Percentiles rank a stretch among this genome's conserved stretches.
Evolutionary conservation across 1,139 yeast genomes (phyloP).

Genomic region (Kodamaea plutei): DNA sequence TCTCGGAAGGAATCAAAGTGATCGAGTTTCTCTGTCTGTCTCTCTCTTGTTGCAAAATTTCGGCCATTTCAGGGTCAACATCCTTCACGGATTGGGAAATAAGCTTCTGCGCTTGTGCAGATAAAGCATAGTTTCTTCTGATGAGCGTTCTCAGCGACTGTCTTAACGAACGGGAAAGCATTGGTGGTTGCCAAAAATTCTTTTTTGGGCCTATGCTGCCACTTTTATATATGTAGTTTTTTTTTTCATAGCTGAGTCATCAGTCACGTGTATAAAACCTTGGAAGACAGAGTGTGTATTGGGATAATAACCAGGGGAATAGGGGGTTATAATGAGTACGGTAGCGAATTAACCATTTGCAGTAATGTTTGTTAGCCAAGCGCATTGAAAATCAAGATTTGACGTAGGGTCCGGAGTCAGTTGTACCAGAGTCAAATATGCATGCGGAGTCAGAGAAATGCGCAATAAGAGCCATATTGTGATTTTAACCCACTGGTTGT

Average conservation of each 20-base stretch:
- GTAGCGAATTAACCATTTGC: no score
- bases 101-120: conserved; percentile 46
- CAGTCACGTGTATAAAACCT: conserved; percentile 1
- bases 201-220: not conserved
- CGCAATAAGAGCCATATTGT: no score
- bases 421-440: no score
- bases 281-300: not conserved
- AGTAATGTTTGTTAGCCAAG: no score
- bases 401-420: no score
- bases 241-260: conserved; percentile 4
- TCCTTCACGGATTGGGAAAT: conserved; percentile 62
- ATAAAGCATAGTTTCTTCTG: conserved; percentile 41
- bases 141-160: conserved; percentile 13
- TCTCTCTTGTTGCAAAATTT: conserved; percentile 68
- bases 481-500: no score
- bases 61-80: conserved; percentile 83
- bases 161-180: conserved; percentile 21
- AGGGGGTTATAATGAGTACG: not conserved
- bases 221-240: not conserved
- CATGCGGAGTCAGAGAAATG: no score
- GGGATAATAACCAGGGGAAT: not conserved
- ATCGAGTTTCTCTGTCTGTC: conserved; percentile 84
- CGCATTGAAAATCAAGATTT: no score
- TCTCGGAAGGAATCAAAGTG: conserved; percentile 90
- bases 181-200: not conserved